Conservation (phyloP, 768 basidiomycete genomes). For the Kwoniella shandongensis region DNA sequence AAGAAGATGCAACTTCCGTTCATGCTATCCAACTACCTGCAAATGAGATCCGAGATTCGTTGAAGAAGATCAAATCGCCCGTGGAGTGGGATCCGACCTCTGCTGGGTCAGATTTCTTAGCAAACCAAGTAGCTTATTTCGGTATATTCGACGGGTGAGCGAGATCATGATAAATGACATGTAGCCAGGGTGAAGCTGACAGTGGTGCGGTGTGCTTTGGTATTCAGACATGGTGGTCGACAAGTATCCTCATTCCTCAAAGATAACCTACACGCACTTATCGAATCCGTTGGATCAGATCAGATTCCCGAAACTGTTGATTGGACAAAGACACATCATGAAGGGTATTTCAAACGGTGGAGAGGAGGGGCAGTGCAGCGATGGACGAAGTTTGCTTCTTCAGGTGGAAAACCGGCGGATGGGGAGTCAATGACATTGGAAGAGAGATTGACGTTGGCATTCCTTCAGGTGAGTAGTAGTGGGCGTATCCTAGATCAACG, state of each 20-base stretch:
- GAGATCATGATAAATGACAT: not conserved
- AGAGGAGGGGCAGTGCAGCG: constrained; percentile 67
- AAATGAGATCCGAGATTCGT: constrained; percentile 66
- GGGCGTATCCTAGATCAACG: not conserved
- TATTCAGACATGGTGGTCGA: constrained; percentile 80
- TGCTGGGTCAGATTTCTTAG: constrained; percentile 58
- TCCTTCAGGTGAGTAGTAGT: constrained; percentile 67
- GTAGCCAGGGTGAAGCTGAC: constrained; percentile 1
- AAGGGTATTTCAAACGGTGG: constrained; percentile 87
- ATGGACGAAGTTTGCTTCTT: constrained; percentile 44
- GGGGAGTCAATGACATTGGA: constrained; percentile 65
- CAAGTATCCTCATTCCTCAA: constrained; percentile 81
- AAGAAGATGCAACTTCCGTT: constrained; percentile 83
- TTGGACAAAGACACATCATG: constrained; percentile 31
- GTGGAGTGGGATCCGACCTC: constrained; percentile 69
- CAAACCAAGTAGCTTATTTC: constrained; percentile 76
- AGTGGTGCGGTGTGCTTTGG: not conserved
- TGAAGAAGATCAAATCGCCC: constrained; percentile 58
- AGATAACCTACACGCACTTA: constrained; percentile 78
- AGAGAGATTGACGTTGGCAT: constrained; percentile 79
- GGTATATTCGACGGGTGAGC: constrained; percentile 88
- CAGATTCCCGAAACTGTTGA: constrained; percentile 62
- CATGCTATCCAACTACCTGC: constrained; percentile 73
- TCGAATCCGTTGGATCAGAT: constrained; percentile 66
- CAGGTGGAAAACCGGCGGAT: constrained; percentile 6